phyloP scores from a whole-genome alignment of 2,329 filamentous ascomycete genomes.

The Ophiostoma himal-ulmi region DNA sequence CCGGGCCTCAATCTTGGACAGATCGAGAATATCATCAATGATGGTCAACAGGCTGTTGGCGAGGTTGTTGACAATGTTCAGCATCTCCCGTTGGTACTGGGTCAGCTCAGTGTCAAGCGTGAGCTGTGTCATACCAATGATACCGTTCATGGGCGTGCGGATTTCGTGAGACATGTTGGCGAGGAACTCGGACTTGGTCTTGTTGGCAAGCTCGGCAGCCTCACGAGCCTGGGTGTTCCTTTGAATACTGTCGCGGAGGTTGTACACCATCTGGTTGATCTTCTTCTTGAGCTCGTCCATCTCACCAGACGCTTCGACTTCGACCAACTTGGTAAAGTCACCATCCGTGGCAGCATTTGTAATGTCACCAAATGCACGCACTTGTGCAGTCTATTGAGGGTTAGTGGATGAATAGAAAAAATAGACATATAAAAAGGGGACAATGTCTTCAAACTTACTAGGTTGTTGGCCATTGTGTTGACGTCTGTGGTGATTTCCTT shows the following conservation, averaged over 20 bases:
- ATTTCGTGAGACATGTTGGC: conserved; percentile 99
- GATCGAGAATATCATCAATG: conserved; percentile 76
- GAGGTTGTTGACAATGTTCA: conserved; percentile 95
- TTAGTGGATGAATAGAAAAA: conserved; percentile 29
- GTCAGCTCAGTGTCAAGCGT: conserved; percentile 93
- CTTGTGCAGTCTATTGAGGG: conserved; percentile 67
- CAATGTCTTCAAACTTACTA: conserved; percentile 30
- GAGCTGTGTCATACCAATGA: conserved; percentile 95
- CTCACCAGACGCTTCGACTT: conserved; percentile 93
- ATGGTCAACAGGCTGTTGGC: conserved; percentile 95
- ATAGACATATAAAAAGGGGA: too few relatives aligned
- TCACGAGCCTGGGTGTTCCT: conserved; percentile 89
- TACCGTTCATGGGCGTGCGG: conserved; percentile 93
- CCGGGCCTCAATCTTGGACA: conserved; percentile 84
- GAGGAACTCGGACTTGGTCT: conserved; percentile 96
- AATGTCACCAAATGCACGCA: conserved; percentile 95
- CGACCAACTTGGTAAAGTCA: conserved; percentile 94
- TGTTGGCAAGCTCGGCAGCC: conserved; percentile 92
- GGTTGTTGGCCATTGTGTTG: conserved; percentile 78
- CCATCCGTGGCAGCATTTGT: conserved; percentile 96
- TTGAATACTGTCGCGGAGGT: conserved; percentile 90
- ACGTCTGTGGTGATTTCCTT: conserved; percentile 97
- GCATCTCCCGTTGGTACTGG: conserved; percentile 93
- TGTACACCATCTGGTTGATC: conserved; percentile 99
- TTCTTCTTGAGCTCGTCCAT: conserved; percentile 99